Conservation (phyloP, 345 rosid species). For the Aquilaria malaccensis region DNA sequence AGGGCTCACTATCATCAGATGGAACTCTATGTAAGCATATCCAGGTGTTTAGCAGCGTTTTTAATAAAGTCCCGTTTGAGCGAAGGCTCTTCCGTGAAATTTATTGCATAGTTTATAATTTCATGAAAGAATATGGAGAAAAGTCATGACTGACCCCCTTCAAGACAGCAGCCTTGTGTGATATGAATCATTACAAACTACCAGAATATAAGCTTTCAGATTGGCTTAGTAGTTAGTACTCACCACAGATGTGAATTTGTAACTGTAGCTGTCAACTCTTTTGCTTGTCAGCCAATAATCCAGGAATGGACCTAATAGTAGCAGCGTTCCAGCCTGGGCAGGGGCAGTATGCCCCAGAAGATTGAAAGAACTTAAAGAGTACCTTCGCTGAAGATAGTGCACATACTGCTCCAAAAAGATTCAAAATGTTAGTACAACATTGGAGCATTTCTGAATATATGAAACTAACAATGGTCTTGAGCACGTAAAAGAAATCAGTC, state of each 20-base stretch:
- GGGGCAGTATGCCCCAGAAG: conserved; percentile 98
- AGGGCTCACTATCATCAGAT: too few relatives aligned
- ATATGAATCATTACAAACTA: too few relatives aligned
- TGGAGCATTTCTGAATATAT: background rate
- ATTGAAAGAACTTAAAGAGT: conserved; percentile 83
- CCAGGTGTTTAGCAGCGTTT: too few relatives aligned
- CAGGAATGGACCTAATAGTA: conserved; percentile 78
- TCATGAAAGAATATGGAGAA: too few relatives aligned
- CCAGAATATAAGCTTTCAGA: background rate
- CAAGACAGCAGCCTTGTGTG: too few relatives aligned
- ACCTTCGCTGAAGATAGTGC: conserved; percentile 83
- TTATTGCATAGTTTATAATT: too few relatives aligned
- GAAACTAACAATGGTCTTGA: background rate
- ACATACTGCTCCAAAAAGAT: conserved; percentile 64
- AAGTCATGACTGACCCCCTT: too few relatives aligned
- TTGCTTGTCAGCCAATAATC: conserved; percentile 86
- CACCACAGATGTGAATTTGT: conserved; percentile 55
- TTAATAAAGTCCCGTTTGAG: too few relatives aligned
- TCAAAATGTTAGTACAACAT: background rate
- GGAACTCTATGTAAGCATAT: too few relatives aligned
- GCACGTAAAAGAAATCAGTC: too few relatives aligned
- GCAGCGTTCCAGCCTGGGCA: conserved; percentile 85
- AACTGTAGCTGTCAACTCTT: conserved; percentile 66
- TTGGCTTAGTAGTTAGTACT: conserved; percentile 22
- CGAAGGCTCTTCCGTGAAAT: too few relatives aligned